Evolutionary conservation across 345 rosid species (phyloP), one percentile per base, ranked within the genome.

Genomic region (Eucalyptus regnans): DNA sequence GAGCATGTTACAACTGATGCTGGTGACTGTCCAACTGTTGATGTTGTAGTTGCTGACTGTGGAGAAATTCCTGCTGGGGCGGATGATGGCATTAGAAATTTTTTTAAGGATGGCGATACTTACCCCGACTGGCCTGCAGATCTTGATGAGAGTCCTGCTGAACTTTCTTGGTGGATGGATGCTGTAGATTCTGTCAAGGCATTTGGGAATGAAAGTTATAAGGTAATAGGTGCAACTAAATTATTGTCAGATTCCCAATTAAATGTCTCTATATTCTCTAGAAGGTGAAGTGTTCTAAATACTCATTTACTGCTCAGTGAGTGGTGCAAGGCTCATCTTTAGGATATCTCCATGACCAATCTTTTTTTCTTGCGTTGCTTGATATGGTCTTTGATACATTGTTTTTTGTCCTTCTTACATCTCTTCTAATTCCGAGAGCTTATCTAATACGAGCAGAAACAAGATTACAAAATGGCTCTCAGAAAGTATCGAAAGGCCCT

Each of bases 91-190:
- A 93, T 93, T 25, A 92, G 92, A 83, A 94, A 98, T 89, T 95
- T 96, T 86, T 98, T 96, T 89, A 95, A 96, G 50, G 99, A 98
- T 50, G 99, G 99, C n/a, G 99, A 98, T 91, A 84, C 88, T 50
- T 95, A 90, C 92, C 98, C 99, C 79, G 99, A 98, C 90, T 97
- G 99, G 98, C 99, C 99, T 15, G 91, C 93, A 91, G 99, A 98
- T 89, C 99, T 98, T 52, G 91, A 92, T 56, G 92, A 93, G 88
- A 94, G 90, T 88, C 94, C 96, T 33, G 86, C 86, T 41, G 97
- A 96, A 89, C 93, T 98, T 37, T 88, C 95, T 50, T 98, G 99
- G 99, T 98, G 99, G 99, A 95, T 96, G 96, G 94, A 90, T 87
- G 95, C 97, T 87, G 99, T 94, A 48, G 96, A 96, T 80, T 94